Evolutionary conservation across 352 stramenopile genomes (phyloP), one percentile per base, ranked within the genome.

Genomic region (Phytophthora megakarya): DNA sequence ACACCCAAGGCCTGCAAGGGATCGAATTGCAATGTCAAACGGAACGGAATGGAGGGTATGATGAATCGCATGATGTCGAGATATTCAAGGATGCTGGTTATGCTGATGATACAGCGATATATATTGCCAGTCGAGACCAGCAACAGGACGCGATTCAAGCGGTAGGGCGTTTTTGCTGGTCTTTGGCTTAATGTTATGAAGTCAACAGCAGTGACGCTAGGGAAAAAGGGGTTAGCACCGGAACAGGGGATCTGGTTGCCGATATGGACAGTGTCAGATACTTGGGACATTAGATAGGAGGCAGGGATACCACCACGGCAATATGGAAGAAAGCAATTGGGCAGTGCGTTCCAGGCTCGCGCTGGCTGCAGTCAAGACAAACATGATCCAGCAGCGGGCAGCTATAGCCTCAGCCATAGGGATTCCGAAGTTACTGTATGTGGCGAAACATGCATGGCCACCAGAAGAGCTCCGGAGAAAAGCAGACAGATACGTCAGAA

Each of bases 71-170:
- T n/a, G n/a, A n/a, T n/a, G n/a, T n/a, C n/a, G n/a, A 13, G 1
- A 18, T 21, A 35, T 6, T 50, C 9, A 15, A 33, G 3, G 39
- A 35, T 5, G 52, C 26, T 9, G 52, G 40, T 2, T 61, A 51
- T 13, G 40, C 40, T 15, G 52, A 61, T 16, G 52, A 61, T 8
- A 61, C 52, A 1, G 40, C 52, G 3, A 44, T 61, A 2, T 61
- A 61, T 16, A 16, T 55, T 3, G 3, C 5, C 0, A 1, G 32
- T 26, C 5, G 5, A 0, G 15, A 10, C 3, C 48, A 43, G 25
- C 55, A 64, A 18, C 2, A 23, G 3, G 55, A 22, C 2, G 45
- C 37, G 1, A 49, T 64, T 8, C 1, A 15, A 16, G 53, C n/a
- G 12, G 43, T 61, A 10, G 11, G 3, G 0, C 12, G 53, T 5